A percentile compares a stretch with the other conserved stretches of the same genome.
These are phyloP conservation scores for Drosera spatulata DNA, from an alignment of 179 eudicot species.

Conservation along the genomic window DNA sequence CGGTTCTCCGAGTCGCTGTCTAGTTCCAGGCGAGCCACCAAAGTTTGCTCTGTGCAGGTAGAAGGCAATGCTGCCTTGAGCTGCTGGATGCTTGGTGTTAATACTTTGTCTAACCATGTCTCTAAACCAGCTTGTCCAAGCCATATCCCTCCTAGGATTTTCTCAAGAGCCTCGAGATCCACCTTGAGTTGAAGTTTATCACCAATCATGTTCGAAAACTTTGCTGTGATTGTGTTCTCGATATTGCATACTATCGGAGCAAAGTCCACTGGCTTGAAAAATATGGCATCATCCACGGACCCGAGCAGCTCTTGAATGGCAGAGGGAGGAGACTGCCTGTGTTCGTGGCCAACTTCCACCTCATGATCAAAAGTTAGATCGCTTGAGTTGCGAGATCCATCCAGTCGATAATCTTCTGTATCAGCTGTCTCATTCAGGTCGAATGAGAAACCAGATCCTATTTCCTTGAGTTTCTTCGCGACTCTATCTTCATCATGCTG, in stretches of 20 bases:
- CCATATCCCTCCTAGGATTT: constrained; percentile 64
- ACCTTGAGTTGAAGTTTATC: constrained; percentile 31
- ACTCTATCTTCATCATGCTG: constrained; percentile 30
- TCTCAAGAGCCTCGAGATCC: constrained; percentile 56
- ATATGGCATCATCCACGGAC: constrained; percentile 43
- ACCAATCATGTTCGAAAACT: constrained; percentile 26
- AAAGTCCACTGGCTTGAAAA: constrained; percentile 63
- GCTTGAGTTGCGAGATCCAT: constrained; percentile 71
- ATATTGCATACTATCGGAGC: constrained; percentile 23
- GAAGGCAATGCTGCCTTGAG: constrained; percentile 26
- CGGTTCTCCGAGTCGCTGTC: constrained; percentile 24
- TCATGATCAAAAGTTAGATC: constrained; percentile 70
- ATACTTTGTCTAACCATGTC: constrained; percentile 47
- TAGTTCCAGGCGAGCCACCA: constrained; percentile 43
- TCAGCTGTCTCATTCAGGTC: constrained; percentile 69
- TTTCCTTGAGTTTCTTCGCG: constrained; percentile 44
- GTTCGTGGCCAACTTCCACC: constrained; percentile 30
- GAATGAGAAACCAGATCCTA: constrained; percentile 25
- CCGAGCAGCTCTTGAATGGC: constrained; percentile 43
- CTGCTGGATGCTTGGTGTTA: constrained; percentile 55
- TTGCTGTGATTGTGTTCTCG: constrained; percentile 29
- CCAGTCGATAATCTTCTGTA: constrained; percentile 50
- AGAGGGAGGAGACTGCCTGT: constrained; percentile 28
- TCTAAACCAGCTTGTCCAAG: constrained; percentile 51
- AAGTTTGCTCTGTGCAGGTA: constrained; percentile 8